Conservation (phyloP, 106 monocot species). For the Narthecium ossifragum region DNA sequence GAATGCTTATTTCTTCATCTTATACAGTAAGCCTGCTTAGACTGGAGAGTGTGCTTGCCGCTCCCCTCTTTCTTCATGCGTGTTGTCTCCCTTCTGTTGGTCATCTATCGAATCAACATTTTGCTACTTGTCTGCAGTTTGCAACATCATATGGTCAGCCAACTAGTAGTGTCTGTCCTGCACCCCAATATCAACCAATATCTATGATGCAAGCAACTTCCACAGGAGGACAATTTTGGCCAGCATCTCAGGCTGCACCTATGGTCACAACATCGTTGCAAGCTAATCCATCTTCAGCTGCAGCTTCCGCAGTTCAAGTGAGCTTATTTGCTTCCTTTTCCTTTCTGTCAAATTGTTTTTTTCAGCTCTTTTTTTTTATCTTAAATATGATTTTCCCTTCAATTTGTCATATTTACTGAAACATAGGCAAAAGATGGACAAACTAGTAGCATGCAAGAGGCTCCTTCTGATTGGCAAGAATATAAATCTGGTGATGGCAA, state of each 20-base stretch:
- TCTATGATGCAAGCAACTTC: conserved; percentile 3
- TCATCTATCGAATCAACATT: background rate
- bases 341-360: background rate
- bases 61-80: background rate
- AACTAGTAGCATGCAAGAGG: background rate
- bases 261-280: background rate
- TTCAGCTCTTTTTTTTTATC: background rate
- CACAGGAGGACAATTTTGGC: background rate
- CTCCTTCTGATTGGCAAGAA: conserved; percentile 13
- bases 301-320: background rate
- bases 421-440: background rate
- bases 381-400: no score
- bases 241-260: background rate
- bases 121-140: background rate
- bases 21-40: conserved; percentile 6
- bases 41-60: background rate
- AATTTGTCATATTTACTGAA: background rate
- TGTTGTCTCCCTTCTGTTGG: background rate
- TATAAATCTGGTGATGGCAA: conserved; percentile 11
- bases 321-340: background rate
- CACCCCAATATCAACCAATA: conserved; percentile 7
- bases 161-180: background rate
- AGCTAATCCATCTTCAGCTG: background rate
- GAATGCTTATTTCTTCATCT: conserved; percentile 10
- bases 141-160: conserved; percentile 7